Base-by-base conservation (phyloP, 129 eudicot species). In the Kitagawia praeruptora region DNA sequence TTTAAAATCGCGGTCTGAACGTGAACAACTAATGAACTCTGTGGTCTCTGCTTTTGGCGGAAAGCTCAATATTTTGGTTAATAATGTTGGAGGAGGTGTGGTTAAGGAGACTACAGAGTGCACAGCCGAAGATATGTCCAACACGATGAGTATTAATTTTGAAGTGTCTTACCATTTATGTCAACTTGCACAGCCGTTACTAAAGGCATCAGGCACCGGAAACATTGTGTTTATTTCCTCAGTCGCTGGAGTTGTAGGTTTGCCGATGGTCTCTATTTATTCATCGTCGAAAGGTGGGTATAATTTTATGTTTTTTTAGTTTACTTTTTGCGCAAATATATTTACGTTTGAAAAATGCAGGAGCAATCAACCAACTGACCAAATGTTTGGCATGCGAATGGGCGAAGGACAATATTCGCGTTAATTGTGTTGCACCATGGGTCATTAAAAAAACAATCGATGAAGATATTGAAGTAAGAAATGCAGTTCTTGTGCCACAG, bases 41-140 rank as follows among this genome's bases (percentile, higher is more conserved):
- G 78, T 71, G 21, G 34, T 73, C 47, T 28, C 46, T 25, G 39
- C 58, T 37, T 88, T 88, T 41, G 49, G 75, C 37, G 92, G 89
- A 41, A 85, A 88, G 77, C 89, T 88, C 67, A 80, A 86, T 71
- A 88, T 88, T 41, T 75, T 88, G 8, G 48, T 70, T 19, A 70
- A 70, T 39, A 70, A 70, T 70, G 75, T 48, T 38, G 75, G 27
- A 39, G 37, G 18, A 70, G 28, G 0, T 70, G 4, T 31, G 12
- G 4, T 19, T 3, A 70, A 70, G 44, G 75, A 70, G 15, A 8
- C 75, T 1, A 19, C 47, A 37, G 75, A 70, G 9, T 16, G 18
- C 45, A 70, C 75, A 5, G 75, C 75, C 10, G 75, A 70, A 31
- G 75, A 70, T 71, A n/a, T 79, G 13, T 74, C 61, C 27, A 45